Percentiles rank a stretch among this genome's conserved stretches.
These are phyloP conservation scores for Solanum tacnaense DNA, from an alignment of 257 asterid genomes.

Conservation along the genomic window DNA sequence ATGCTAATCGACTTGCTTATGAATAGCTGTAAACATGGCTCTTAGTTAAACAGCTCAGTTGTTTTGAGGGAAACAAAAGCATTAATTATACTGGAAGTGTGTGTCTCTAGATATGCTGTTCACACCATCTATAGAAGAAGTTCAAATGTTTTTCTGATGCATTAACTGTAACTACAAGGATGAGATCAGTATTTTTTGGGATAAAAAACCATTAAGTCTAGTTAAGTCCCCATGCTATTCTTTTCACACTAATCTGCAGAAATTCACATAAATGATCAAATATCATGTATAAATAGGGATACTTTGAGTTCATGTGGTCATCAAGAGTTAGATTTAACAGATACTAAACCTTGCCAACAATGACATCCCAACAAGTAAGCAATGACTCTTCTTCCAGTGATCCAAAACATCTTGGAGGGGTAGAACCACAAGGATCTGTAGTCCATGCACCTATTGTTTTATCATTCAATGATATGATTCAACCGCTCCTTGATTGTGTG, in stretches of 20 bases:
- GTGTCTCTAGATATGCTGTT: not conserved
- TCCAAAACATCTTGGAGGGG: not conserved
- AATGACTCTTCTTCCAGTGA: not conserved
- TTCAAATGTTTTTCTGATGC: not conserved
- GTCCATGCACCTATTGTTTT: constrained; percentile 16
- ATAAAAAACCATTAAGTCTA: not conserved
- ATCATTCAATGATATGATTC: constrained; percentile 11
- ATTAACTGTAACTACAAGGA: not conserved
- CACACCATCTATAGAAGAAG: not conserved
- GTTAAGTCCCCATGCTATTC: not conserved
- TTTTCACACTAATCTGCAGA: not conserved
- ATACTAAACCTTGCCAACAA: not conserved
- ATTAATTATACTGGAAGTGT: not conserved
- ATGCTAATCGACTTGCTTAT: not conserved
- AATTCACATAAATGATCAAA: not conserved
- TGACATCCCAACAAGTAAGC: not conserved
- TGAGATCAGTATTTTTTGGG: not conserved
- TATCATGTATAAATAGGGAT: not conserved
- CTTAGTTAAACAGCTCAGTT: not conserved
- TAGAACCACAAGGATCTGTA: not conserved
- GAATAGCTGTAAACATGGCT: not conserved
- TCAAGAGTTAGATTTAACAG: not conserved
- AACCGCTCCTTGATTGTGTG: constrained; percentile 24
- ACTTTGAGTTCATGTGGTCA: not conserved
- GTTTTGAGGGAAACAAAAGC: not conserved